Evolutionary conservation across 2,329 filamentous ascomycete genomes (phyloP).

Genomic region (Fusarium acutatum): DNA sequence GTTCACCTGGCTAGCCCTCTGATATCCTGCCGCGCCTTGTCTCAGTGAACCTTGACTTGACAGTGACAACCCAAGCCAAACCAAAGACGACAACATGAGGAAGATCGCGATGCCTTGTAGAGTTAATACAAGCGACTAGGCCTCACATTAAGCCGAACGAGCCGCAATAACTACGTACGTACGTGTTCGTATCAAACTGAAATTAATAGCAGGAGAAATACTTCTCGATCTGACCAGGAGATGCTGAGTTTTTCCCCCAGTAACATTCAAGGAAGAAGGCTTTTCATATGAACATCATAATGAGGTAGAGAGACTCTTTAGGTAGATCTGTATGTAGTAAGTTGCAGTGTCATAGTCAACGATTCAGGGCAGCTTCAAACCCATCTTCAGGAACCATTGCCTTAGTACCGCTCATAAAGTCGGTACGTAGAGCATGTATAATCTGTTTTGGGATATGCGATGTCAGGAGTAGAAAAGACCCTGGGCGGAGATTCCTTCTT

Average conservation of each 20-base stretch:
- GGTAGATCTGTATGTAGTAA: background rate
- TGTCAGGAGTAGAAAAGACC: background rate
- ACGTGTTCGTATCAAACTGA: background rate
- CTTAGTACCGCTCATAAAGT: constrained; percentile 21
- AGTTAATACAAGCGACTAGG: background rate
- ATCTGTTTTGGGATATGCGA: constrained; percentile 5
- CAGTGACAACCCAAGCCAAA: constrained; percentile 16
- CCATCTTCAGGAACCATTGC: background rate
- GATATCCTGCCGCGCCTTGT: constrained; percentile 25
- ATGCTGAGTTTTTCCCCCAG: constrained; percentile 12
- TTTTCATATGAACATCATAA: background rate
- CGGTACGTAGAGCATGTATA: background rate
- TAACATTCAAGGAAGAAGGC: background rate
- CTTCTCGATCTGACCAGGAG: constrained; percentile 7
- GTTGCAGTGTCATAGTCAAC: background rate
- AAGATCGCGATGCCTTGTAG: constrained; percentile 13
- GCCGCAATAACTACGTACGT: background rate
- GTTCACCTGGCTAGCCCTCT: constrained; percentile 1
- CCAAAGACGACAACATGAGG: constrained; percentile 1
- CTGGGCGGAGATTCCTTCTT: constrained; percentile 14
- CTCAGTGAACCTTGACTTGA: constrained; percentile 23
- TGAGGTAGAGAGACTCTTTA: background rate
- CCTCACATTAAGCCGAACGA: background rate
- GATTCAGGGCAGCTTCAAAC: background rate
- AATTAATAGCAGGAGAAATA: background rate